Evolutionary conservation across 169 alveolate genomes (phyloP).

Genomic region (Plasmodium relictum): DNA sequence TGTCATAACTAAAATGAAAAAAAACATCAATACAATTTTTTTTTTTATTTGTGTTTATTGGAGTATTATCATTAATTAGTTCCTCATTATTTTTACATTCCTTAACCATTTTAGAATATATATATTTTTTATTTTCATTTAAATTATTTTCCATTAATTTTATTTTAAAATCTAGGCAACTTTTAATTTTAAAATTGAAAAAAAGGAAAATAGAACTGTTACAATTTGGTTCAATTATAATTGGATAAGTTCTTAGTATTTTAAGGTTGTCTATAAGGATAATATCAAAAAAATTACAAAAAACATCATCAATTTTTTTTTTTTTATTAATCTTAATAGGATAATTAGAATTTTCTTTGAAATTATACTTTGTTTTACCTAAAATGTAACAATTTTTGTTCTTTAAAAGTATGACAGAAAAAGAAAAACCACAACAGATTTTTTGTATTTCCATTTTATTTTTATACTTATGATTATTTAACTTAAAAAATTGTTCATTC

Average conservation of each 20-base stretch:
- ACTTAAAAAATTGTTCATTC: background rate
- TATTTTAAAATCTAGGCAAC: background rate
- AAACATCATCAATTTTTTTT: slow-evolving; percentile 56
- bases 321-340: slow-evolving; percentile 38
- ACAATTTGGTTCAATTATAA: slow-evolving; percentile 27
- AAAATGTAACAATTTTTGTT: slow-evolving; percentile 41
- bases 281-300: slow-evolving; percentile 42
- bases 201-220: slow-evolving; percentile 13
- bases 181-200: slow-evolving; percentile 40
- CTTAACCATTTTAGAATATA: background rate
- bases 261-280: slow-evolving; percentile 54
- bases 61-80: background rate
- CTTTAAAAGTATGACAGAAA: slow-evolving; percentile 45
- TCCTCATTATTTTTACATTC: background rate
- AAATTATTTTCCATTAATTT: background rate
- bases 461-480: slow-evolving; percentile 6
- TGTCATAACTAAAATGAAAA: background rate
- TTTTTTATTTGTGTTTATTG: background rate
- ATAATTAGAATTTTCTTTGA: background rate
- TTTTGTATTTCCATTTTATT: slow-evolving; percentile 22
- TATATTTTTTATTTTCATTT: background rate
- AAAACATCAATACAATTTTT: background rate
- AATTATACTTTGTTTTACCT: slow-evolving; percentile 4
- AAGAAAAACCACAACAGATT: slow-evolving; percentile 73
- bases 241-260: slow-evolving; percentile 24